Conservation (phyloP, 306 rosid species). For the Cucurbita moschata region DNA sequence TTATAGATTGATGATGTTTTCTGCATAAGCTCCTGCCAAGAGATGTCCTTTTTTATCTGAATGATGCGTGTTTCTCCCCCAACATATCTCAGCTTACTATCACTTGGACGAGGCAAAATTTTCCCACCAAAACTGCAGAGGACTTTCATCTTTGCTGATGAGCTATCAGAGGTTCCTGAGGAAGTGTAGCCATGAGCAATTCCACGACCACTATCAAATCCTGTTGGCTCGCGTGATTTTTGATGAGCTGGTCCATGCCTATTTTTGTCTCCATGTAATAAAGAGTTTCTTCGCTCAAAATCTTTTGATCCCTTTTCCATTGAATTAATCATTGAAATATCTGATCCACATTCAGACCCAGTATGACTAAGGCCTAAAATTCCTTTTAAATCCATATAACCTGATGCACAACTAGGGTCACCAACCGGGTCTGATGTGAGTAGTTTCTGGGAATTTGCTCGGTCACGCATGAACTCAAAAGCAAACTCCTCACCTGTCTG, state of each 20-base stretch:
- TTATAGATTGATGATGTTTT: conserved; percentile 41
- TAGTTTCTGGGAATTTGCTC: conserved; percentile 56
- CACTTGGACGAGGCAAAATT: conserved; percentile 70
- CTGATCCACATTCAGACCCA: conserved; percentile 59
- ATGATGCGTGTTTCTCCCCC: conserved; percentile 83
- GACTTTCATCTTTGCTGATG: conserved; percentile 42
- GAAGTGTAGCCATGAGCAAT: conserved; percentile 31
- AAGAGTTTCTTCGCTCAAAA: conserved; percentile 27
- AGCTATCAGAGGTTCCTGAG: conserved; percentile 41
- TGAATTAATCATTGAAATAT: conserved; percentile 34
- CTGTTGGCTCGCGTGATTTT: conserved; percentile 29
- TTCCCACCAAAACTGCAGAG: conserved; percentile 85
- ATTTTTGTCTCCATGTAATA: conserved; percentile 29
- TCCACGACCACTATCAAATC: conserved; percentile 33
- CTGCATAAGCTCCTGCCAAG: conserved; percentile 60
- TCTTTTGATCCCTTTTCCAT: conserved; percentile 40
- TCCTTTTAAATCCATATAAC: conserved; percentile 52
- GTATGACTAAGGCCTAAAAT: conserved; percentile 46
- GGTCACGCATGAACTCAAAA: conserved; percentile 67
- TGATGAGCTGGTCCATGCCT: conserved; percentile 38
- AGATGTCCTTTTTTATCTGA: conserved; percentile 47
- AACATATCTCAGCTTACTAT: conserved; percentile 72
- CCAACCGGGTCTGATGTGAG: conserved; percentile 28
- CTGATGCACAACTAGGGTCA: conserved; percentile 33
- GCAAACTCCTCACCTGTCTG: conserved; percentile 88